Base-by-base conservation (phyloP, 2,329 filamentous ascomycete species). In the Neonectria hederae region DNA sequence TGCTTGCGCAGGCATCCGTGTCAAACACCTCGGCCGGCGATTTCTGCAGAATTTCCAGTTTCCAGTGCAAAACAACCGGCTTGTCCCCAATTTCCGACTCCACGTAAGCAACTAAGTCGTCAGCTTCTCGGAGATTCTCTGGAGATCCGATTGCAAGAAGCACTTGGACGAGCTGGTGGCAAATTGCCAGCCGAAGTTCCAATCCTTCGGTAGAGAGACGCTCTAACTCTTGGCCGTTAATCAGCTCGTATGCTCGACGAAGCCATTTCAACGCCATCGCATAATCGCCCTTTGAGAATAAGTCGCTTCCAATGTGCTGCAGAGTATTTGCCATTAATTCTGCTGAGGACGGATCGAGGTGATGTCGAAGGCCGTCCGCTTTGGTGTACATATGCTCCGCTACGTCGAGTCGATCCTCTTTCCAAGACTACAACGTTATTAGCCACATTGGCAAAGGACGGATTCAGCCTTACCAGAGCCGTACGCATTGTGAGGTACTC, bases 341-440 rank as follows among this genome's bases (percentile, higher is more conserved):
- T 2, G 84, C 82, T 1, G 83, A 83, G 2, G 77, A 66, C 0
- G 84, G 76, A 46, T 89, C 83, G 2, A 87, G 75, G 1, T 56
- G 72, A 22, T 72, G 73, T 40, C 70, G 76, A 10, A 79, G 76
- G n/a, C 65, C 79, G 70, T 80, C 78, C 2, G 87, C 78, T 70
- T 92, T 92, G 38, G 78, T 78, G 76, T 90, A 94, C 83, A 96
- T 88, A 76, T 93, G 88, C 59, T 97, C 92, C 28, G 92, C 92
- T 52, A 94, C 86, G 62, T 95, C 91, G 14, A 91, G 82, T 43
- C 90, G 87, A 43, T 87, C 83, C 73, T 94, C 89, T 70, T 89
- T 88, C 89, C 90, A 97, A 30, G 90, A 86, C 92, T 95, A 54
- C 19, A 10, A 51, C 17, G 3, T 11, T 2, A 55, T 76, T 54